Base-by-base conservation (phyloP, 495 filamentous ascomycete species). In the Amorphotheca resinae region DNA sequence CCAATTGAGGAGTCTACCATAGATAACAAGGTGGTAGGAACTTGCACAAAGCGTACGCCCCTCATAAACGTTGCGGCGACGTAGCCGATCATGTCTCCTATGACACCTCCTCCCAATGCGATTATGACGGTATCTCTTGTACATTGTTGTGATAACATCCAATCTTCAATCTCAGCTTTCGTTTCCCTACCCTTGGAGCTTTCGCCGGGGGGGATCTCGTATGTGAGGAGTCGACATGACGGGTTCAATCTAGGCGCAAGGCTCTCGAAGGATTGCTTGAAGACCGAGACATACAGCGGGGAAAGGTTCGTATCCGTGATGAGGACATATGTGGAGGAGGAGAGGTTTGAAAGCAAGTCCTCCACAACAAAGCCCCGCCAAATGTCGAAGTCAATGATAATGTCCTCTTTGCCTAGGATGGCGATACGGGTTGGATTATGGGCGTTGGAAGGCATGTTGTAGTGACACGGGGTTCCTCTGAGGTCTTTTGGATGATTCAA, bases 1-100 rank as follows among this genome's bases (percentile, higher is more conserved):
- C 91, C 91, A 61, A 98, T 95, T 32, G 87, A 94, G 22, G 88
- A 95, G 64, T 98, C 91, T 15, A 98, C 91, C 91, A 98, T 98
- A 46, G 93, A 75, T 43, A 98, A 73, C 28, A 98, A 69, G 0
- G 88, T 93, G 31, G 91, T 96, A 2, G 91, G 91, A 40, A 96
- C 87, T 65, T 98, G 93, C 25, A 95, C 86, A 63, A 91, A 93
- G 52, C 83, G 83, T 36, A 98, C 83, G 34, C 93, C 93, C 45
- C 91, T 77, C 88, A 96, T 98, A 67, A 95, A 98, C 38, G 91
- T 98, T 31, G 91, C 82, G 17, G 91, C 91, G 17, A 95, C 83
- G 61, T 93, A 98, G 39, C 91, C 91, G 45, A 94, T 87, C 78
- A 96, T 80, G 59, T 98, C 91, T 16, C 91, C 91, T 65, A 98